A percentile compares a stretch with the other conserved stretches of the same genome.
phyloP scores from a whole-genome alignment of 345 rosid species.

The Linum usitatissimum region DNA sequence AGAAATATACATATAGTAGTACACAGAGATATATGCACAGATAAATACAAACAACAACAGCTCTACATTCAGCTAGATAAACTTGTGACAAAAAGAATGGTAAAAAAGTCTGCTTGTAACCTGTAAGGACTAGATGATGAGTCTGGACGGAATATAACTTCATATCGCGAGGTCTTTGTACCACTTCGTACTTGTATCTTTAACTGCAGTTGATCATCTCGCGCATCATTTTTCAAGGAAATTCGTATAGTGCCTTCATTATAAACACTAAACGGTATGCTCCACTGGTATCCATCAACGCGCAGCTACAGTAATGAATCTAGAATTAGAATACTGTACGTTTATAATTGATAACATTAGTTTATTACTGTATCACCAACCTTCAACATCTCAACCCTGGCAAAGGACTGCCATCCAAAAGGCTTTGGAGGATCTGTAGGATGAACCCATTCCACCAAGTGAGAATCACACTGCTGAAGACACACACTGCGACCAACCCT shows the following conservation, averaged over 20 bases:
- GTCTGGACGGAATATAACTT: conserved; percentile 83
- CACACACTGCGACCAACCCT: conserved; percentile 68
- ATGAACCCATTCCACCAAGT: conserved; percentile 63
- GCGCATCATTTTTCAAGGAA: conserved; percentile 42
- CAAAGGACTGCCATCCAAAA: conserved; percentile 66
- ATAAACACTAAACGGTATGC: conserved; percentile 68
- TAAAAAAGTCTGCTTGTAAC: conserved; percentile 23
- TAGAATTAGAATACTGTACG: conserved; percentile 3
- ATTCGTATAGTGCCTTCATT: conserved; percentile 74
- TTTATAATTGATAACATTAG: conserved; percentile 2
- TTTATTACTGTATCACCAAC: conserved; percentile 26
- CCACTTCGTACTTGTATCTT: conserved; percentile 88
- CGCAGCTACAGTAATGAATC: conserved; percentile 37
- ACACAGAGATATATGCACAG: not conserved
- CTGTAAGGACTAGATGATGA: conserved; percentile 86
- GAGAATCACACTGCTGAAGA: conserved; percentile 81
- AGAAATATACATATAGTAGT: not conserved
- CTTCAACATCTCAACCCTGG: conserved; percentile 60
- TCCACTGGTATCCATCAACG: conserved; percentile 74
- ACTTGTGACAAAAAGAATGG: not conserved
- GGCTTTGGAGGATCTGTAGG: conserved; percentile 79
- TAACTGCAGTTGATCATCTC: conserved; percentile 41
- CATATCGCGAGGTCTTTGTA: conserved; percentile 73
- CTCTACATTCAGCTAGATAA: not conserved
- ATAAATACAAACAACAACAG: not conserved